A percentile compares a stretch with the other conserved stretches of the same genome.
These are phyloP conservation scores for Echinosophora koreensis DNA, from an alignment of 306 rosid genomes.

Conservation along the genomic window DNA sequence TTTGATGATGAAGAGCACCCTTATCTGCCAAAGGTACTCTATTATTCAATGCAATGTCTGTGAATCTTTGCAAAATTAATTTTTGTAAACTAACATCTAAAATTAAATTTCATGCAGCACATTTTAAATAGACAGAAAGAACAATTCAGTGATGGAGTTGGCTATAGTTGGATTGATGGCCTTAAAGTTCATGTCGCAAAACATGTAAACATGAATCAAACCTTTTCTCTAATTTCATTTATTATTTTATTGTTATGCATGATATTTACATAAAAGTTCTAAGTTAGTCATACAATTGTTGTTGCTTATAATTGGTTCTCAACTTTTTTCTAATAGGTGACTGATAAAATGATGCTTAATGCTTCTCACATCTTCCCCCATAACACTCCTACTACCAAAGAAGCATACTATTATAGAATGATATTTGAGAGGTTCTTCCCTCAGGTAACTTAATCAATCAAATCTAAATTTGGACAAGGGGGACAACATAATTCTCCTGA, in stretches of 20 bases:
- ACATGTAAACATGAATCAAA: conserved; percentile 59
- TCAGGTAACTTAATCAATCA: conserved; percentile 58
- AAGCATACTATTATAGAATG: conserved; percentile 85
- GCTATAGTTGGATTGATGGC: conserved; percentile 94
- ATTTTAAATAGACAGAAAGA: conserved; percentile 88
- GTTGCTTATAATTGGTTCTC: conserved; percentile 29
- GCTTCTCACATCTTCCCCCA: conserved; percentile 77
- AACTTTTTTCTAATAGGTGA: conserved; percentile 60
- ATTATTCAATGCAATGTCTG: background rate
- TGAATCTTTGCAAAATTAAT: background rate
- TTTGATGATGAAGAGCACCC: conserved; percentile 85
- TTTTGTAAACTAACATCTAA: conserved; percentile 35
- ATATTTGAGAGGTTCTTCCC: conserved; percentile 94
- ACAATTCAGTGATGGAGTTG: conserved; percentile 93
- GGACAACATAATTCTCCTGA: background rate
- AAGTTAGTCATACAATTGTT: background rate
- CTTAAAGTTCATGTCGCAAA: conserved; percentile 77
- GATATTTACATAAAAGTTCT: background rate
- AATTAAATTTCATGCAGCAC: conserved; percentile 61
- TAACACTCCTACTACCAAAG: conserved; percentile 86
- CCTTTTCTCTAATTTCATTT: background rate
- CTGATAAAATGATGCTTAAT: conserved; percentile 76
- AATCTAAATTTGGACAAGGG: background rate
- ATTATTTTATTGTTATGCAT: background rate
- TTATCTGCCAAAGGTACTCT: conserved; percentile 79